Conservation (phyloP, 2,329 filamentous ascomycete genomes). For the Zymoseptoria brevis region DNA sequence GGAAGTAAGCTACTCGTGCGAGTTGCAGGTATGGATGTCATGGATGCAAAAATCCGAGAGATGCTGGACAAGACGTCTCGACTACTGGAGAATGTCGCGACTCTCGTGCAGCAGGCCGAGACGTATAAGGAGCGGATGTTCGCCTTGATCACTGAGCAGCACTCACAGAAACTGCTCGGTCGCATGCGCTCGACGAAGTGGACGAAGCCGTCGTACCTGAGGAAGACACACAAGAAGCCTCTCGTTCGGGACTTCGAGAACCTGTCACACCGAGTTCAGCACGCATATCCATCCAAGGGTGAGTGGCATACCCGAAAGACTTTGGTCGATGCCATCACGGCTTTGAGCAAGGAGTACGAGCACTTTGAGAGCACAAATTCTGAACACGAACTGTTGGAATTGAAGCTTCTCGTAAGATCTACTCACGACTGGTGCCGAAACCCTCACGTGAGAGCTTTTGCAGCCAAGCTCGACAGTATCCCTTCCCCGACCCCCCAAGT, state of each 20-base stretch:
- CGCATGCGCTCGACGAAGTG: slow-evolving; percentile 8
- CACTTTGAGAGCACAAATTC: slow-evolving; percentile 1
- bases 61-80: slow-evolving; percentile 4
- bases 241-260: slow-evolving; percentile 8
- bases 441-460: background rate
- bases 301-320: slow-evolving; percentile 2
- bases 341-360: background rate
- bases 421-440: slow-evolving; percentile 3
- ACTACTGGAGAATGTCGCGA: background rate
- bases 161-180: slow-evolving; percentile 9
- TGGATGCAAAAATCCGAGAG: slow-evolving; percentile 4
- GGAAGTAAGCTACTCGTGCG: background rate
- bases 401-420: slow-evolving; percentile 1
- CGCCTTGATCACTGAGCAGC: slow-evolving; percentile 4
- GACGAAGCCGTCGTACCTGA: slow-evolving; percentile 8
- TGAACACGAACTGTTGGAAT: background rate
- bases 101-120: background rate
- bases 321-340: background rate
- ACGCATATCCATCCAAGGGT: slow-evolving; percentile 4
- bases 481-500: slow-evolving; percentile 6
- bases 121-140: background rate
- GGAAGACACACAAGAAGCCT: slow-evolving; percentile 9
- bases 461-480: slow-evolving; percentile 1
- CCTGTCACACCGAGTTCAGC: slow-evolving; percentile 7
- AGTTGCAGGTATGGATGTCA: slow-evolving; percentile 10